Evolutionary conservation across 2,329 filamentous ascomycete species (phyloP), one percentile per base, ranked within the genome.

Genomic region (Raffaelea albimanens): DNA sequence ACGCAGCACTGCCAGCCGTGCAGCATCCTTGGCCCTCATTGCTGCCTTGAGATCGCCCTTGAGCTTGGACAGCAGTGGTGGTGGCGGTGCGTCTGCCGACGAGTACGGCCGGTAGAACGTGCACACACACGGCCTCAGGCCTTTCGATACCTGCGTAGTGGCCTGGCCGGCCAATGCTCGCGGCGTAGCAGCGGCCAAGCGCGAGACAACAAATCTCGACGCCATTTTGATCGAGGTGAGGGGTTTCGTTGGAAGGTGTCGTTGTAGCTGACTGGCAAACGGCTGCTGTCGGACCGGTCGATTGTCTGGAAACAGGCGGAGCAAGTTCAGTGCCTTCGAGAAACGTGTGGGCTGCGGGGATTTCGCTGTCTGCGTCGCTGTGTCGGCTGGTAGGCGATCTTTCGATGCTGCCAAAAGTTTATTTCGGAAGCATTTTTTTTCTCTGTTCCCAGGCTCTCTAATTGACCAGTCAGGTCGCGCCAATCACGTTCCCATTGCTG

Each of bases 1-100:
- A 55, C 86, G 83, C 43, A 91, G 73, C 34, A 87, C 84, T 36
- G 75, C 68, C 22, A 90, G 76, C 2, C 83, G 79, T 22, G 77
- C 68, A 22, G 71, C 65, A 59, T 85, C 80, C 63, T 82, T 84
- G 56, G 71, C 71, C 50, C 74, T 73, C 80, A 85, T 83, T 43
- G 81, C 80, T 10, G 70, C 64, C 66, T 85, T 85, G 52, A 85
- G 69, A 56, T 85, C 80, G 53, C 61, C 64, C 58, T 77, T 78
- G 57, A 81, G 66, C 63, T 72, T 76, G 46, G 68, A 62, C 40
- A 78, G 63, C 9, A 78, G 62, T 11, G 74, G 69, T 36, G 73
- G 72, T 4, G 63, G 50, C 25, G 63, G 50, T 20, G 63, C 55
- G 5, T 64, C 57, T 47, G 60, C 58, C 38, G 61, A 59, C 39